A percentile compares a stretch with the other conserved stretches of the same genome.
Conservation (phyloP, 345 rosid species). For the Linum trigynum region DNA sequence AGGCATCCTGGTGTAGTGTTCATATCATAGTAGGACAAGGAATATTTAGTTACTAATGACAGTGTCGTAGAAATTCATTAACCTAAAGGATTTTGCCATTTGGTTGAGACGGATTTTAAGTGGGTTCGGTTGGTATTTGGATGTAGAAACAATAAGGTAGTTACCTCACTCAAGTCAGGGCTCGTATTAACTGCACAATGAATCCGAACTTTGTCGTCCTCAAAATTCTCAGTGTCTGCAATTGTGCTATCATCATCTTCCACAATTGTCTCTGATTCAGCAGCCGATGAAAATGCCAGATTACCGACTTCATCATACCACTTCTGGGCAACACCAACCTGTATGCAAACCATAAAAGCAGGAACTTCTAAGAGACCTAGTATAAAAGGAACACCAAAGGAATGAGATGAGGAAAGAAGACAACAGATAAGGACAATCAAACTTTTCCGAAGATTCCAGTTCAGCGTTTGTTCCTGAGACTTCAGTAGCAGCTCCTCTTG, state of each 20-base stretch:
- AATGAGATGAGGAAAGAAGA: not conserved
- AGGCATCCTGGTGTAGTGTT: too few relatives aligned
- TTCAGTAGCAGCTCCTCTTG: constrained; percentile 69
- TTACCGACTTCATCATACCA: constrained; percentile 88
- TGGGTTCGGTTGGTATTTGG: not conserved
- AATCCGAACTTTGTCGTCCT: constrained; percentile 41
- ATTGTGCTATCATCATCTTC: constrained; percentile 31
- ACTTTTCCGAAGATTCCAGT: constrained; percentile 55
- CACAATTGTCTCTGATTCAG: constrained; percentile 30
- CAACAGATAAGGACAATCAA: constrained; percentile 8
- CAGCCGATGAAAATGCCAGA: constrained; percentile 54
- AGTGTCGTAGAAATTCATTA: not conserved
- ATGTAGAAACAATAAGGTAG: not conserved
- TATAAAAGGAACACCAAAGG: not conserved
- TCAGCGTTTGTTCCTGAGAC: constrained; percentile 28
- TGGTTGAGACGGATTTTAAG: not conserved
- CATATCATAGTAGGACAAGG: not conserved
- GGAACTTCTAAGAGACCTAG: constrained; percentile 9
- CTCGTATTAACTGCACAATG: constrained; percentile 56
- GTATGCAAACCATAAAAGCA: constrained; percentile 16
- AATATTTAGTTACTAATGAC: too few relatives aligned
- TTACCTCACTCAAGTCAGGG: constrained; percentile 90
- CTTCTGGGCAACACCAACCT: constrained; percentile 86
- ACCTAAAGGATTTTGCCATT: too few relatives aligned
- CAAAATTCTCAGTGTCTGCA: constrained; percentile 15